Conservation (phyloP, 2,329 filamentous ascomycete species). For the Stagonosporopsis rhizophila region DNA sequence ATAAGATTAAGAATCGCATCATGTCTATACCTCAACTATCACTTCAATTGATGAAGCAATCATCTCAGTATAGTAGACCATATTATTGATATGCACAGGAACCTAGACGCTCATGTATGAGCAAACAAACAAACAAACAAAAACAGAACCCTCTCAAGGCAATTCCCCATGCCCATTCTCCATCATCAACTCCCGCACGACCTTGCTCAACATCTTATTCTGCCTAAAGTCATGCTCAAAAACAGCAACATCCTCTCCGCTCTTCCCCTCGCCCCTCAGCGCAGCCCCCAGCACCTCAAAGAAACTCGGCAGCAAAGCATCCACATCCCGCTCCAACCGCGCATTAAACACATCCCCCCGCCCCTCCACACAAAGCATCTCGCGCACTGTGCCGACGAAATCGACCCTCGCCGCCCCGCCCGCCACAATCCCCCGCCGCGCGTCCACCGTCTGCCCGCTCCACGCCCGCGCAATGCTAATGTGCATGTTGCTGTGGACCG, state of each 20-base stretch:
- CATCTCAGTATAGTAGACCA: background rate
- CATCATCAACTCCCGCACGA: conserved; percentile 28
- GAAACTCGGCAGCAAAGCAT: conserved; percentile 37
- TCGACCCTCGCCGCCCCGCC: conserved; percentile 10
- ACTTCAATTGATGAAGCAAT: background rate
- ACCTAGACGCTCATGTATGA: background rate
- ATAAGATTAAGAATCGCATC: conserved; percentile 4
- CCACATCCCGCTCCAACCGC: conserved; percentile 19
- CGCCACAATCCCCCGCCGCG: conserved; percentile 13
- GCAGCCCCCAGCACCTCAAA: conserved; percentile 31
- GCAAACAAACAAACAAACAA: background rate
- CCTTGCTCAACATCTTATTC: conserved; percentile 33
- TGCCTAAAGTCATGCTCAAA: conserved; percentile 34
- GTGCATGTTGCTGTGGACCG: conserved; percentile 38
- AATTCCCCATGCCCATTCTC: background rate
- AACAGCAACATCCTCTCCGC: conserved; percentile 19
- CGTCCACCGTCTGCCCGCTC: conserved; percentile 15
- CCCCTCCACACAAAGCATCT: conserved; percentile 26
- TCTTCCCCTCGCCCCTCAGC: conserved; percentile 22
- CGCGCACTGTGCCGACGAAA: conserved; percentile 28
- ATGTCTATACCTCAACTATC: background rate
- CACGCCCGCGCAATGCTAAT: conserved; percentile 37
- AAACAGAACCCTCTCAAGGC: background rate
- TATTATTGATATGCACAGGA: background rate
- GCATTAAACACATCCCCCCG: conserved; percentile 36